phyloP scores from a whole-genome alignment of 495 filamentous ascomycete species.

The Podospora anserina region DNA sequence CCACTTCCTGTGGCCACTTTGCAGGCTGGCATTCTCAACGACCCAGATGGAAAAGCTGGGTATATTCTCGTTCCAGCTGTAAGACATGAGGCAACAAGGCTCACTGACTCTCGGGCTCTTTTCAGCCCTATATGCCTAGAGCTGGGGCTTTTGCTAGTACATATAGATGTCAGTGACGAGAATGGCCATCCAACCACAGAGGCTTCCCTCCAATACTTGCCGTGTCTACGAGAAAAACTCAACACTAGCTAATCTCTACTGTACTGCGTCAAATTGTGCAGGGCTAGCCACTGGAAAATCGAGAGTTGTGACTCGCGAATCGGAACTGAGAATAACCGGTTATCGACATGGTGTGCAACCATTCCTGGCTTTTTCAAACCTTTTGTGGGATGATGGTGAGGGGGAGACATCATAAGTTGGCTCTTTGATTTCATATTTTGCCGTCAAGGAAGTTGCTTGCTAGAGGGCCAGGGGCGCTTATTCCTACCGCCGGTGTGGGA shows the following conservation, averaged over 20 bases:
- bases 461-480: neutral
- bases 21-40: too few relatives aligned
- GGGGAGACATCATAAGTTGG: constrained; percentile 5
- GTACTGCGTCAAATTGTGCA: neutral
- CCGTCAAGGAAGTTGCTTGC: constrained; percentile 13
- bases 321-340: neutral
- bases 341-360: constrained; percentile 4
- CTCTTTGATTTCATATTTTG: neutral
- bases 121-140: neutral
- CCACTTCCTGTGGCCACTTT: neutral
- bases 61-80: neutral
- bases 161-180: neutral
- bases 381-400: neutral
- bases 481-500: constrained; percentile 6
- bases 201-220: neutral
- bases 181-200: neutral
- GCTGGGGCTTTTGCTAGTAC: neutral
- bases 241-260: neutral
- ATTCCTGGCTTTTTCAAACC: neutral
- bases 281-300: neutral
- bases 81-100: neutral
- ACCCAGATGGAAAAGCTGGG: neutral
- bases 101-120: neutral
- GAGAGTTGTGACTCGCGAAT: neutral
- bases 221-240: neutral